Base-by-base conservation (phyloP, 805 yeast genomes). In the Pichia heedii region DNA sequence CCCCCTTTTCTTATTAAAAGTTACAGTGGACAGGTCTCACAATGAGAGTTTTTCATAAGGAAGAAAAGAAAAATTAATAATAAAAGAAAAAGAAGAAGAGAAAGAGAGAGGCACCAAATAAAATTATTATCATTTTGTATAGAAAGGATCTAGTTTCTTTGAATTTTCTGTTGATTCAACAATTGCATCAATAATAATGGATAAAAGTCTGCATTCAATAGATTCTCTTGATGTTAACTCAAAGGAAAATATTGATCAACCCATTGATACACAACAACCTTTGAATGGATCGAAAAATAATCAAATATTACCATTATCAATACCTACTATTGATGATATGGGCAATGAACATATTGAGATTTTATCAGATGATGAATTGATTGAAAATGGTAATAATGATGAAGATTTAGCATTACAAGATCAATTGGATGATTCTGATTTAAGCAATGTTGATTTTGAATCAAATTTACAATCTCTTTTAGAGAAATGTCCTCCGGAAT, bases 401-500 rank as follows among this genome's bases (percentile, higher is more conserved):
- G 13, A 8, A 10, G 12, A 13, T 24, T 10, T 10, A 10, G 12
- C 12, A 13, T 24, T 29, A 7, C 9, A 7, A 7, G 32, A 29
- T 13, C 15, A 29, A 3, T 13, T 29, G 18, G 13, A 29, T 29
- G 18, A 29, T 29, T 15, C 11, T 24, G 32, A 29, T 29, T 29
- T 29, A 6, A 29, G 6, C n/a, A 27, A 35, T 22, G n/a, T 35
- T 35, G 27, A 35, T 22, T 35, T 35, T 19, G 18, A 7, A 4
- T 26, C 27, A n/a, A 35, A 35, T n/a, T 10, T n/a, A 11, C 11
- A 32, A n/a, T 5, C 8, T 16, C 15, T 22, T 18, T 36, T 36
- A 18, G 38, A 36, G 15, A 61, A 57, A 3, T 41, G 54, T 3
- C 50, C 54, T 16, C 66, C 64, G 10, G 66, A 68, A 38, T 67